Evolutionary conservation across 2,329 filamentous ascomycete genomes (phyloP).

Genomic region (Aureobasidium sp.): DNA sequence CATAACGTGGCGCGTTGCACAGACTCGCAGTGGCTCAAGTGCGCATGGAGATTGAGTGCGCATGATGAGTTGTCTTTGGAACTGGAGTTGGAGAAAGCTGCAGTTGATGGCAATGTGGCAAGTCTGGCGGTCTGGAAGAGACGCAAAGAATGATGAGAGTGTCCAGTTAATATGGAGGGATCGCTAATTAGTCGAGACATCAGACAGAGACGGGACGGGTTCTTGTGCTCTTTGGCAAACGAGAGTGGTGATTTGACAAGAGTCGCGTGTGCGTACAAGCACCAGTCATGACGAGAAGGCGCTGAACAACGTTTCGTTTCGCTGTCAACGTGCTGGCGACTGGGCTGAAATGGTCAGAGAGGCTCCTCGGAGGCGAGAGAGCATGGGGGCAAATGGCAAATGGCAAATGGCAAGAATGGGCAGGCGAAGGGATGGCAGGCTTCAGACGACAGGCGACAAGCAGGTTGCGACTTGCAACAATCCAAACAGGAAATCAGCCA

Average conservation of each 20-base stretch:
- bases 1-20: slow-evolving; percentile 10
- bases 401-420: background rate
- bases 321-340: slow-evolving; percentile 10
- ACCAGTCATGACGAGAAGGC: slow-evolving; percentile 8
- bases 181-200: slow-evolving; percentile 4
- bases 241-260: slow-evolving; percentile 1
- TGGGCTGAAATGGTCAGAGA: background rate
- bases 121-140: background rate
- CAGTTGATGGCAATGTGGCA: background rate
- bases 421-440: background rate
- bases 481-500: slow-evolving; percentile 10
- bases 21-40: slow-evolving; percentile 1
- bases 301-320: slow-evolving; percentile 4
- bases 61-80: slow-evolving; percentile 3
- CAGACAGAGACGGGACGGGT: background rate
- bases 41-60: background rate
- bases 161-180: background rate
- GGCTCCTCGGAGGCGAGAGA: background rate
- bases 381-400: background rate
- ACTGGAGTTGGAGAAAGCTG: slow-evolving; percentile 1
- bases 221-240: slow-evolving; percentile 3
- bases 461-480: slow-evolving; percentile 12
- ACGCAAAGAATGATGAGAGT: background rate
- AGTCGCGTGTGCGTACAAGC: background rate
- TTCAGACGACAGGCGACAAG: background rate